Conservation (phyloP, 208 protist species). For the Lotmaria passim region DNA sequence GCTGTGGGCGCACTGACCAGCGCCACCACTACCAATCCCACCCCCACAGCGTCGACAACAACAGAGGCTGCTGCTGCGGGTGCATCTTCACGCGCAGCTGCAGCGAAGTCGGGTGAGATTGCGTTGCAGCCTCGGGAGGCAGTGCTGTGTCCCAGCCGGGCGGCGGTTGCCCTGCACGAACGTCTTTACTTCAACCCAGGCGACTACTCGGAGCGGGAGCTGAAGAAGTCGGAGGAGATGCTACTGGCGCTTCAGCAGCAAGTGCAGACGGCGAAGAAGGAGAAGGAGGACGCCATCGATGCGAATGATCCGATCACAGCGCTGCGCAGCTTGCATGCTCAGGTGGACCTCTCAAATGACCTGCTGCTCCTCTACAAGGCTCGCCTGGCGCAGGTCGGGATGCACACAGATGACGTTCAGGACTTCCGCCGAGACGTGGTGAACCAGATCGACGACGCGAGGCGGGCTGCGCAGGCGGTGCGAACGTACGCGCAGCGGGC, state of each 20-base stretch:
- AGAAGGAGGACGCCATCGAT: slow-evolving; percentile 76
- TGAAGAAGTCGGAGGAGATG: slow-evolving; percentile 63
- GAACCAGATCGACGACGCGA: slow-evolving; percentile 61
- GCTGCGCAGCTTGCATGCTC: slow-evolving; percentile 63
- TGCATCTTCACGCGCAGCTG: background rate
- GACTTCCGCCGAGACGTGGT: slow-evolving; percentile 53
- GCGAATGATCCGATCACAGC: slow-evolving; percentile 53
- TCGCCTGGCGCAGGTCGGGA: slow-evolving; percentile 63
- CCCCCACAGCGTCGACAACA: too few species aligned
- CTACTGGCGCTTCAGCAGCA: slow-evolving; percentile 67
- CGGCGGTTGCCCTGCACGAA: slow-evolving; percentile 77
- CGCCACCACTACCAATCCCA: too few species aligned
- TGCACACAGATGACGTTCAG: slow-evolving; percentile 67
- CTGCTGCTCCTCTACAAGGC: slow-evolving; percentile 84
- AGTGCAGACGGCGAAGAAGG: slow-evolving; percentile 48
- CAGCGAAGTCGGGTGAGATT: background rate
- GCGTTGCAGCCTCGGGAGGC: slow-evolving; percentile 9
- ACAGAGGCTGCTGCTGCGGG: background rate
- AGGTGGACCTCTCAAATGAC: slow-evolving; percentile 88
- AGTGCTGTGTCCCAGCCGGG: slow-evolving; percentile 48
- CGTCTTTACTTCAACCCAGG: slow-evolving; percentile 71
- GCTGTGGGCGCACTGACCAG: background rate
- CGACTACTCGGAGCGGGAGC: slow-evolving; percentile 65
- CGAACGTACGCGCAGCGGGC: slow-evolving; percentile 41
- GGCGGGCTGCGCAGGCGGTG: slow-evolving; percentile 42